Percentiles rank a stretch among this genome's conserved stretches.
Evolutionary conservation across 176 grass and related monocot genomes (phyloP).

Genomic region (Lolium multiflorum): DNA sequence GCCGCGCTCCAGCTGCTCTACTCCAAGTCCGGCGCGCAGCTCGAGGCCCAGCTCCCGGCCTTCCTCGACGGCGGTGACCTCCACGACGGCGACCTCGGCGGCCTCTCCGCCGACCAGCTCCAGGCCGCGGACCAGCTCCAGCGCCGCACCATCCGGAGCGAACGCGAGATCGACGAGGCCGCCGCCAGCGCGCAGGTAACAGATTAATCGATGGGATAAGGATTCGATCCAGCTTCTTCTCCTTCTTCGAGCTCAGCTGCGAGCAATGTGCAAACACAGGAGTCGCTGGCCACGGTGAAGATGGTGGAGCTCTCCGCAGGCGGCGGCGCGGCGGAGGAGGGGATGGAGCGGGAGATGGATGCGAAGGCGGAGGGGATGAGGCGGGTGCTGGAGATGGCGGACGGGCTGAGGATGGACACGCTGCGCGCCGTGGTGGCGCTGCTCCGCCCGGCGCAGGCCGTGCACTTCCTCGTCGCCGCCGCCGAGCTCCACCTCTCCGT

Average conservation of each 20-base stretch:
- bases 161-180: conserved; percentile 64
- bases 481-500: conserved; percentile 74
- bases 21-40: conserved; percentile 72
- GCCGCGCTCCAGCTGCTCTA: conserved; percentile 76
- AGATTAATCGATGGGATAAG: too few relatives aligned
- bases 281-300: conserved; percentile 52
- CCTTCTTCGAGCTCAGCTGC: neutral
- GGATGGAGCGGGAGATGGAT: conserved; percentile 54
- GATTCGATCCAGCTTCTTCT: neutral
- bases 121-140: conserved; percentile 57
- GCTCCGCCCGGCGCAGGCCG: conserved; percentile 60
- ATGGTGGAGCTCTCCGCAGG: conserved; percentile 59
- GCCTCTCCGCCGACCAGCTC: conserved; percentile 56
- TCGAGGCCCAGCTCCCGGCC: conserved; percentile 47
- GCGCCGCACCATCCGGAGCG: conserved; percentile 45
- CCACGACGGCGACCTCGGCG: conserved; percentile 37
- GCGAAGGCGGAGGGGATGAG: conserved; percentile 48
- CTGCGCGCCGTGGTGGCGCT: conserved; percentile 67
- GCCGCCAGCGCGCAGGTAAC: conserved; percentile 49
- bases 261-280: conserved; percentile 30
- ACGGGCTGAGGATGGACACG: conserved; percentile 62
- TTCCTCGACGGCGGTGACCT: conserved; percentile 31
- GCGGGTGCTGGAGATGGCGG: conserved; percentile 62
- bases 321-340: conserved; percentile 16
- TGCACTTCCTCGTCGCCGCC: conserved; percentile 80